phyloP scores from a whole-genome alignment of 2,329 filamentous ascomycete species.

The Calonectria naviculata region DNA sequence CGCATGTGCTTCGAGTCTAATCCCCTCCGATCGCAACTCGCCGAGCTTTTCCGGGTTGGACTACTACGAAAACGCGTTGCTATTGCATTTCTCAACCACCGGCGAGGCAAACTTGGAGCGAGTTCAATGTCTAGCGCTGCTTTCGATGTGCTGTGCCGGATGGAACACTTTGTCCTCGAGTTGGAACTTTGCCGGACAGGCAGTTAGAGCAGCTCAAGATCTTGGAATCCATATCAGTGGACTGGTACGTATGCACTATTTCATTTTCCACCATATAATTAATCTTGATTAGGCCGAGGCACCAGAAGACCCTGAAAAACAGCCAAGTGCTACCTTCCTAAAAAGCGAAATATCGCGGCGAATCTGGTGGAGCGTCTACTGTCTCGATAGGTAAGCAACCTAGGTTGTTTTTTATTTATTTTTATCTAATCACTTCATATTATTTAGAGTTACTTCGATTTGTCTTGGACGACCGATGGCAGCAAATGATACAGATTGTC shows the following conservation, averaged over 20 bases:
- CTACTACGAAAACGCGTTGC: constrained; percentile 30
- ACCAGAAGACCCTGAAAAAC: not conserved
- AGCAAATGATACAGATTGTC: constrained; percentile 42
- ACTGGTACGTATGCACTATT: constrained; percentile 18
- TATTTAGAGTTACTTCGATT: constrained; percentile 38
- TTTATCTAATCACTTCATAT: not conserved
- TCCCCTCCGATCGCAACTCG: constrained; percentile 21
- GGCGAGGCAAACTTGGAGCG: constrained; percentile 42
- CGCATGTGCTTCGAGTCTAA: constrained; percentile 41
- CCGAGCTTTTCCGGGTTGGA: constrained; percentile 39
- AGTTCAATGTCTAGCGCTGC: constrained; percentile 42
- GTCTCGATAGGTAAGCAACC: constrained; percentile 37
- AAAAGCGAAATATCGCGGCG: constrained; percentile 35
- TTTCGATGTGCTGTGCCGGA: constrained; percentile 43
- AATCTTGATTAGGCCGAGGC: not conserved
- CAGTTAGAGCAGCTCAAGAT: constrained; percentile 41
- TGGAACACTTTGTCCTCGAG: constrained; percentile 45
- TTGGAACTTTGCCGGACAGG: constrained; percentile 41
- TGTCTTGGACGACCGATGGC: constrained; percentile 42
- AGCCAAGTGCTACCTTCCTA: constrained; percentile 3
- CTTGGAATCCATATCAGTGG: constrained; percentile 41
- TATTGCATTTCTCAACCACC: constrained; percentile 26
- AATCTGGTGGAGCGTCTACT: constrained; percentile 45
- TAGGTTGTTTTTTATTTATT: no score
- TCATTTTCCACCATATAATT: not conserved